Evolutionary conservation across 2,329 filamentous ascomycete species (phyloP).

Genomic region (Cladophialophora immunda): DNA sequence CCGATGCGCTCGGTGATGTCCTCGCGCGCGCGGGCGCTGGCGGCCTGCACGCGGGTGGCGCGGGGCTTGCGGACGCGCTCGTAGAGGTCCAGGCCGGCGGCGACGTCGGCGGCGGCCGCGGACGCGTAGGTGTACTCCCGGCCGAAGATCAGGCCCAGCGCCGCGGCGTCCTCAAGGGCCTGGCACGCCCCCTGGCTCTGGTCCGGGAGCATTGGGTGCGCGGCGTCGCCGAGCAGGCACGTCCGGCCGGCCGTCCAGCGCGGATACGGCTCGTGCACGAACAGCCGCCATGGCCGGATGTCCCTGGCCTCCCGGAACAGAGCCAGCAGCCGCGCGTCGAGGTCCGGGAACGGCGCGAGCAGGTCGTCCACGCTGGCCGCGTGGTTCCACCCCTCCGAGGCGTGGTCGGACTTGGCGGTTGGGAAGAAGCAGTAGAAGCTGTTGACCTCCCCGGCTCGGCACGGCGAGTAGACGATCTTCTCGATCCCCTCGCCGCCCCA

Average conservation of each 20-base stretch:
- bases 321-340: conserved; percentile 27
- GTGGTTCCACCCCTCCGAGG: conserved; percentile 39
- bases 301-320: conserved; percentile 34
- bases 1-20: conserved; percentile 33
- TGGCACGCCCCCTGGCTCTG: conserved; percentile 49
- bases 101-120: conserved; percentile 36
- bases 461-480: conserved; percentile 53
- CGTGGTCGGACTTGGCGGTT: conserved; percentile 33
- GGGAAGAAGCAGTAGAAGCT: conserved; percentile 53
- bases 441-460: conserved; percentile 48
- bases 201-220: conserved; percentile 48
- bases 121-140: conserved; percentile 32
- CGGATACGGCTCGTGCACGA: conserved; percentile 35
- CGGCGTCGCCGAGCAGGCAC: conserved; percentile 46
- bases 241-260: conserved; percentile 43
- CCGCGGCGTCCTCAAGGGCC: conserved; percentile 54
- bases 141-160: conserved; percentile 49
- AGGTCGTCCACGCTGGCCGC: conserved; percentile 28
- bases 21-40: conserved; percentile 33
- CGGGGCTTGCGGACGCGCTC: conserved; percentile 44
- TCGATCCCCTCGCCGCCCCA: conserved; percentile 50
- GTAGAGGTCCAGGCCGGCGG: conserved; percentile 42
- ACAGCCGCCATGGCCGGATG: conserved; percentile 37
- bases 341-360: conserved; percentile 30
- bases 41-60: conserved; percentile 46